phyloP scores from a whole-genome alignment of 805 yeast species.

The Monosporozyma yasuniensis region DNA sequence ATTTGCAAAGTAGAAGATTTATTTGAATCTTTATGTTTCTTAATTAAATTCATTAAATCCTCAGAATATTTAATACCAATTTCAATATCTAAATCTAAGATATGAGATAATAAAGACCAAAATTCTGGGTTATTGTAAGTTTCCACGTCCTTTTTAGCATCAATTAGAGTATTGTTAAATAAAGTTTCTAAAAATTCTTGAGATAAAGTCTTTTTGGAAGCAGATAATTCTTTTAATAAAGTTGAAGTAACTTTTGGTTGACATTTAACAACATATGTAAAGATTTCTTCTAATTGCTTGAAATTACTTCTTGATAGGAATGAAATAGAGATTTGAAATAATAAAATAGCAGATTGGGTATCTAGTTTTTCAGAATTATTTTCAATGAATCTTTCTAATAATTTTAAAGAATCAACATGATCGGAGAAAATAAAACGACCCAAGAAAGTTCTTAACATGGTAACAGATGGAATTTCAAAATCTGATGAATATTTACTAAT shows the following conservation, averaged over 20 bases:
- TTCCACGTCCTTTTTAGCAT: conserved; percentile 4
- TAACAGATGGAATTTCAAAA: background rate
- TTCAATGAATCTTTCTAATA: conserved; percentile 17
- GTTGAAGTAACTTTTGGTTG: conserved; percentile 35
- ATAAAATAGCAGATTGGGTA: conserved; percentile 6
- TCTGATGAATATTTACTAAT: conserved; percentile 1
- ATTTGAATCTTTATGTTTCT: conserved; percentile 5
- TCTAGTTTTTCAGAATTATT: conserved; percentile 7
- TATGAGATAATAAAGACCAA: conserved; percentile 40
- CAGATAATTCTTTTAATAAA: conserved; percentile 39
- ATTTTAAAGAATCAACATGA: conserved; percentile 10
- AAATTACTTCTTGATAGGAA: conserved; percentile 20
- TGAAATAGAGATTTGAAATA: conserved; percentile 18
- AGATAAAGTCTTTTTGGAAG: conserved; percentile 46
- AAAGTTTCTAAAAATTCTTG: conserved; percentile 37
- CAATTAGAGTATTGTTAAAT: conserved; percentile 11
- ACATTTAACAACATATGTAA: conserved; percentile 33
- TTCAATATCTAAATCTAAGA: conserved; percentile 49
- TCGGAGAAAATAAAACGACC: conserved; percentile 12
- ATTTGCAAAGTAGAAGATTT: conserved; percentile 8
- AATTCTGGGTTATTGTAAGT: conserved; percentile 14
- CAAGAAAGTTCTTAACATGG: conserved; percentile 6
- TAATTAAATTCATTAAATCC: conserved; percentile 10
- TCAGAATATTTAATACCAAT: conserved; percentile 41
- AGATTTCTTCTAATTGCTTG: conserved; percentile 38